Percentiles rank a stretch among this genome's conserved stretches.
These are phyloP conservation scores for Rhodotorula sp. DNA, from an alignment of 1,284 basidiomycete genomes.

Conservation along the genomic window DNA sequence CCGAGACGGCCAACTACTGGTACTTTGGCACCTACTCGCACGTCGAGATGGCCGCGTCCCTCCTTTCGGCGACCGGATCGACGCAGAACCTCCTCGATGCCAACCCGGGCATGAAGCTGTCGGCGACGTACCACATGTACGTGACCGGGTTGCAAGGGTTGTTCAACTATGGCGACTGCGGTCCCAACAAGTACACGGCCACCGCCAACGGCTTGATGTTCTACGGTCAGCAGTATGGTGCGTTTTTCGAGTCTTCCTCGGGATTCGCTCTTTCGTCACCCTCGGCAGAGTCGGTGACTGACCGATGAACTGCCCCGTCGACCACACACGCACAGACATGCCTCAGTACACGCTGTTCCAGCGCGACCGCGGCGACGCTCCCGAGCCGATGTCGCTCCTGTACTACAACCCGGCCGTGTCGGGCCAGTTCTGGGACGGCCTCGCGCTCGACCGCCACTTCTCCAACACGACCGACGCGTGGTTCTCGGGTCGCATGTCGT, in stretches of 20 bases:
- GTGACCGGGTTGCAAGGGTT: constrained; percentile 77
- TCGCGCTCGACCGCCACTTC: constrained; percentile 80
- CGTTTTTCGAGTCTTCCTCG: background rate
- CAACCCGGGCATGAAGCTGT: constrained; percentile 71
- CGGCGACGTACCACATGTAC: constrained; percentile 89
- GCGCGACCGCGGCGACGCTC: constrained; percentile 80
- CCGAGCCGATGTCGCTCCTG: constrained; percentile 92
- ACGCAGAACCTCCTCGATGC: constrained; percentile 68
- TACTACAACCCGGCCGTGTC: constrained; percentile 83
- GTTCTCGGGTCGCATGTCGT: constrained; percentile 77
- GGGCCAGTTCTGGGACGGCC: constrained; percentile 88
- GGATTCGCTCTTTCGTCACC: no score
- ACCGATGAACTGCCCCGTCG: no score
- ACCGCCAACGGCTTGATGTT: constrained; percentile 71
- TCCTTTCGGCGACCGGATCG: constrained; percentile 81
- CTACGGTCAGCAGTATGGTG: constrained; percentile 61
- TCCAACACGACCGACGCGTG: constrained; percentile 69
- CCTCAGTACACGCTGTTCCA: constrained; percentile 84
- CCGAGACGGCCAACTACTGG: constrained; percentile 85
- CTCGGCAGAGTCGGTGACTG: no score
- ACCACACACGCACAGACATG: constrained; percentile 44
- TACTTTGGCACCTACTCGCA: constrained; percentile 72
- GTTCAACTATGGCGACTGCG: constrained; percentile 90
- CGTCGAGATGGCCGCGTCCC: constrained; percentile 83
- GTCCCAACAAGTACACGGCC: constrained; percentile 89